Conservation (phyloP, 2,329 filamentous ascomycete genomes). For the Aspergillus sp. region DNA sequence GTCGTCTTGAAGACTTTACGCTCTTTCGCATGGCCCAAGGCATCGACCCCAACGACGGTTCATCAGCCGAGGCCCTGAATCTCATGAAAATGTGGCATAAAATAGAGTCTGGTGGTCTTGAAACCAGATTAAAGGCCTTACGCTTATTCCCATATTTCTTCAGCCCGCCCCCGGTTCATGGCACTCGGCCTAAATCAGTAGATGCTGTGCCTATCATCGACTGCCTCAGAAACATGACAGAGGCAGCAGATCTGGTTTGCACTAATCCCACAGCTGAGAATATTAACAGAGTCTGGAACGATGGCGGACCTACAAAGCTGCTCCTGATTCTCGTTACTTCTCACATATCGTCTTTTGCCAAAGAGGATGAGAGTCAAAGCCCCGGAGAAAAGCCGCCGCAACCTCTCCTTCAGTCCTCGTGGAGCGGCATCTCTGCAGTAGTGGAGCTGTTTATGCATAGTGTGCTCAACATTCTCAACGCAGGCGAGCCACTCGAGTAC, state of each 20-base stretch:
- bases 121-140: background rate
- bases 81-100: background rate
- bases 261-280: background rate
- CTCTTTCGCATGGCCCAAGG: background rate
- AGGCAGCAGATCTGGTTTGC: background rate
- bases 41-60: background rate
- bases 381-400: background rate
- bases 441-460: conserved; percentile 1
- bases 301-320: background rate
- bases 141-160: conserved; percentile 2
- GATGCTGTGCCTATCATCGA: background rate
- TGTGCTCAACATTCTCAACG: background rate
- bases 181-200: background rate
- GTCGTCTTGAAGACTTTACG: background rate
- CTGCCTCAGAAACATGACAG: background rate
- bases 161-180: background rate
- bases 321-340: background rate
- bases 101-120: background rate
- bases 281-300: background rate
- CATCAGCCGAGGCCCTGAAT: background rate
- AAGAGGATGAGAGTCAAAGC: background rate
- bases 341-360: background rate
- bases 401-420: background rate
- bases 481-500: background rate
- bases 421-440: background rate